Conservation (phyloP, 2,329 filamentous ascomycete species). For the Furcasterigmium furcatum region DNA sequence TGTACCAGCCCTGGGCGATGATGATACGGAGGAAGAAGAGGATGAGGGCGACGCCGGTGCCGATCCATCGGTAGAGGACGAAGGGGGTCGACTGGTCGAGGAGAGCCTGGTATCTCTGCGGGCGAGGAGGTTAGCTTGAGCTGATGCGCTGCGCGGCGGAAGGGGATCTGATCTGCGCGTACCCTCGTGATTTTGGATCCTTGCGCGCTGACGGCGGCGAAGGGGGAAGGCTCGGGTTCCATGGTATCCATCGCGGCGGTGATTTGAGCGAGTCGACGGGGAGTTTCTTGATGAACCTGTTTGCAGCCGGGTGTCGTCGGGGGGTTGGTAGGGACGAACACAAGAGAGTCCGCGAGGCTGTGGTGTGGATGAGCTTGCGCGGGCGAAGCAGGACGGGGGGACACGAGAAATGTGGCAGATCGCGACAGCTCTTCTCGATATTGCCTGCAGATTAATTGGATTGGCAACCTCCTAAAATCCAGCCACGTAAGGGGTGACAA, state of each 20-base stretch:
- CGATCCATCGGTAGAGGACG: slow-evolving; percentile 84
- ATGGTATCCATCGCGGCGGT: slow-evolving; percentile 69
- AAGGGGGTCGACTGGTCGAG: slow-evolving; percentile 92
- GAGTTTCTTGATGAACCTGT: neutral
- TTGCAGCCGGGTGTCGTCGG: too few relatives aligned
- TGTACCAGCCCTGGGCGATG: slow-evolving; percentile 96
- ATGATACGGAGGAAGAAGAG: slow-evolving; percentile 89
- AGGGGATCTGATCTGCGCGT: slow-evolving; percentile 22
- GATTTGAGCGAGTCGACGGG: neutral
- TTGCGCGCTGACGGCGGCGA: slow-evolving; percentile 83
- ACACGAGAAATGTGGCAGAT: neutral
- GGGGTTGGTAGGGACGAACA: too few relatives aligned
- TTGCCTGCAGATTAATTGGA: slow-evolving; percentile 5
- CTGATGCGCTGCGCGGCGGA: neutral
- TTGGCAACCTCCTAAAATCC: slow-evolving; percentile 7
- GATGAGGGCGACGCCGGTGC: slow-evolving; percentile 71
- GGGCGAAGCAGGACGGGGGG: slow-evolving; percentile 2
- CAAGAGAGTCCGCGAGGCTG: neutral
- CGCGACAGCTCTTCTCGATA: slow-evolving; percentile 9
- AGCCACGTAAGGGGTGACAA: slow-evolving; percentile 15
- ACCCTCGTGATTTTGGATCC: slow-evolving; percentile 74
- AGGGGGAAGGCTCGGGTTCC: slow-evolving; percentile 87
- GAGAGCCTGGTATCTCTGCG: slow-evolving; percentile 86
- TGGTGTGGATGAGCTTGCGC: slow-evolving; percentile 1
- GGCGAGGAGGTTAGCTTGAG: slow-evolving; percentile 11